Conservation (phyloP, 176 grass and related monocot genomes). For the Bromus sterilis region DNA sequence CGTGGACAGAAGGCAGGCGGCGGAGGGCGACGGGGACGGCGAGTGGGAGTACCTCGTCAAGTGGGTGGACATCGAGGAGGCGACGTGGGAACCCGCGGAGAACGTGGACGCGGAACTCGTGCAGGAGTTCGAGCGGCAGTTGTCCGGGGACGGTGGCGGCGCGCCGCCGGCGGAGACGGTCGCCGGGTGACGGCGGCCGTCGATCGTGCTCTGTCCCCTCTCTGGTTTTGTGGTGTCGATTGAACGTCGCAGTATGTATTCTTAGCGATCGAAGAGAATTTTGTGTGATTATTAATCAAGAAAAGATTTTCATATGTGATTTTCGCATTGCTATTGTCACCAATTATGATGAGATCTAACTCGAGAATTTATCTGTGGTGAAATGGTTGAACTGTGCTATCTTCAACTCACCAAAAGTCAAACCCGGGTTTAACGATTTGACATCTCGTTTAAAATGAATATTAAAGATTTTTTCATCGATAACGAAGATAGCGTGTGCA, state of each 20-base stretch:
- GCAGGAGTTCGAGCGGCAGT: conserved; percentile 59
- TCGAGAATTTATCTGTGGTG: no score
- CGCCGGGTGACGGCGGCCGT: not conserved
- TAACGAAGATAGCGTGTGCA: no score
- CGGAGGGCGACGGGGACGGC: conserved; percentile 36
- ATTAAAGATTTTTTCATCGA: no score
- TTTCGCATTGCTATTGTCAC: not conserved
- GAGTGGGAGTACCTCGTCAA: conserved; percentile 88
- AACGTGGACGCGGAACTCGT: conserved; percentile 79
- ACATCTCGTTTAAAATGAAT: no score
- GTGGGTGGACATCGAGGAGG: conserved; percentile 75
- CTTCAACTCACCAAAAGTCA: fast-evolving
- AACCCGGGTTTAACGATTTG: no score
- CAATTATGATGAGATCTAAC: no score
- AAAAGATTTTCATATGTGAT: not conserved
- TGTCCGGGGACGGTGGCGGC: not conserved
- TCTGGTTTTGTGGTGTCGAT: not conserved
- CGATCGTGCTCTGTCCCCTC: not conserved
- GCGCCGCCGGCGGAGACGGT: not conserved
- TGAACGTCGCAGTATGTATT: not conserved
- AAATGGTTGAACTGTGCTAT: no score
- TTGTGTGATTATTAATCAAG: not conserved
- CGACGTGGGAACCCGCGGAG: conserved; percentile 91
- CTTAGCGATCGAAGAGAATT: not conserved
- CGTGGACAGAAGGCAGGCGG: conserved; percentile 36